These are phyloP conservation scores for Candida jianshihensis DNA, from an alignment of 805 yeast species.

Conservation along the genomic window DNA sequence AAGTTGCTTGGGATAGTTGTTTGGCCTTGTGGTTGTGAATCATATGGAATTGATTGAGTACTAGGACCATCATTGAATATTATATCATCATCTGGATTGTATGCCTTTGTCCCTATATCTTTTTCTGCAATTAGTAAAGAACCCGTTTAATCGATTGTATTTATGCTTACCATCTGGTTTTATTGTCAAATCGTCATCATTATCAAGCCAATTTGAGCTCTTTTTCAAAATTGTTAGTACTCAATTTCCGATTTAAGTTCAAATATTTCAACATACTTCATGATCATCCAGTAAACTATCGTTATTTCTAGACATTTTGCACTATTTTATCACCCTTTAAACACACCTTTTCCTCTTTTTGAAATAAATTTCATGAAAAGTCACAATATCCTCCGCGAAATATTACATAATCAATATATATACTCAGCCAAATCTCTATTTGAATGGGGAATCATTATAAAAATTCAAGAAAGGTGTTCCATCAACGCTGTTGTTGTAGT, in stretches of 20 bases:
- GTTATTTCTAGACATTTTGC: conserved; percentile 1
- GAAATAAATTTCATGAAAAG: too few species aligned
- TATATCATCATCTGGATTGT: conserved; percentile 26
- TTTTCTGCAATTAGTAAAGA: neutral
- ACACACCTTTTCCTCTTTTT: too few species aligned
- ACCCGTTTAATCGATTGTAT: neutral
- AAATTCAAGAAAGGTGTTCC: conserved; percentile 15
- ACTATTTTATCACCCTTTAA: neutral
- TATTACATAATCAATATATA: neutral
- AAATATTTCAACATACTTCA: too few species aligned
- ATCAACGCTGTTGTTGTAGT: conserved; percentile 10
- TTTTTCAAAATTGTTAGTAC: conserved; percentile 5
- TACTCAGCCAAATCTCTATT: too few species aligned
- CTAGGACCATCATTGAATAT: conserved; percentile 9
- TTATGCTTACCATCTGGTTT: conserved; percentile 10
- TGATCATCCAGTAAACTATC: conserved; percentile 9
- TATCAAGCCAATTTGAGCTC: conserved; percentile 18
- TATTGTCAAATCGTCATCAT: conserved; percentile 16
- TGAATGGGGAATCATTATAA: conserved; percentile 4
- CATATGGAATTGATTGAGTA: conserved; percentile 4
- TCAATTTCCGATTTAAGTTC: too few species aligned
- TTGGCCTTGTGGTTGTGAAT: neutral
- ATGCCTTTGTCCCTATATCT: conserved; percentile 24
- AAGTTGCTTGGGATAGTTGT: conserved; percentile 12
- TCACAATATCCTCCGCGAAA: neutral